Conservation (phyloP, 169 alveolate genomes). For the Cardiosporidium cionae region DNA sequence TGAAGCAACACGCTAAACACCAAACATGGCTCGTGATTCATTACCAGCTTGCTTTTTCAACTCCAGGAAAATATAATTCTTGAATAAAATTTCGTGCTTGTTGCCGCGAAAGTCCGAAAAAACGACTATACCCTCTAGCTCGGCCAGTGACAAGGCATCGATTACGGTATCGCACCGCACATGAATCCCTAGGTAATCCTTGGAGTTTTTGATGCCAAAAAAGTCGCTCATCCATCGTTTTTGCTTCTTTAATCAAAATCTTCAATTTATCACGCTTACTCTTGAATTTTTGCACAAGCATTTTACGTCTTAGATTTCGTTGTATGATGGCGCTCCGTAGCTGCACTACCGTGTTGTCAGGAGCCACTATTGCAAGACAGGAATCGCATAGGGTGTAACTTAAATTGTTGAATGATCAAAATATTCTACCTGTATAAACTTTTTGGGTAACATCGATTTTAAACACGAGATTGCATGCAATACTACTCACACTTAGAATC, state of each 20-base stretch:
- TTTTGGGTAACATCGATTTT: too few species aligned
- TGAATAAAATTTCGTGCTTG: neutral
- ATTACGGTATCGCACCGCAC: slow-evolving; percentile 5
- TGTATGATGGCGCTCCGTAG: neutral
- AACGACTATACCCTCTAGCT: slow-evolving; percentile 15
- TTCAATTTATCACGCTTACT: neutral
- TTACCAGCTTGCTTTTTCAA: slow-evolving; percentile 22
- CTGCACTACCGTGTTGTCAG: neutral
- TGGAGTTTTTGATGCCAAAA: slow-evolving; percentile 26
- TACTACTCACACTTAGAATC: too few species aligned
- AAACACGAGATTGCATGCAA: too few species aligned
- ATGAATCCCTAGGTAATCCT: slow-evolving; percentile 11
- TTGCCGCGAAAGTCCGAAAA: slow-evolving; percentile 21
- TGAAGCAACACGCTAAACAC: too few species aligned
- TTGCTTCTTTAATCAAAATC: neutral
- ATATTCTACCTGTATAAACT: too few species aligned
- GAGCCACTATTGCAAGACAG: neutral
- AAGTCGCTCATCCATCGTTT: slow-evolving; percentile 12
- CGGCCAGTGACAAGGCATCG: slow-evolving; percentile 16
- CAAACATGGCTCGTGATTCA: too few species aligned
- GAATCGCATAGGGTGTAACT: too few species aligned
- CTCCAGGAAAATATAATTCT: slow-evolving; percentile 4
- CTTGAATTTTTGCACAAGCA: neutral
- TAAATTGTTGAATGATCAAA: too few species aligned
- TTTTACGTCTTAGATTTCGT: neutral